Evolutionary conservation across 129 eudicot genomes (phyloP), one percentile per base, ranked within the genome.

Genomic region (Flaveria ramosissima): DNA sequence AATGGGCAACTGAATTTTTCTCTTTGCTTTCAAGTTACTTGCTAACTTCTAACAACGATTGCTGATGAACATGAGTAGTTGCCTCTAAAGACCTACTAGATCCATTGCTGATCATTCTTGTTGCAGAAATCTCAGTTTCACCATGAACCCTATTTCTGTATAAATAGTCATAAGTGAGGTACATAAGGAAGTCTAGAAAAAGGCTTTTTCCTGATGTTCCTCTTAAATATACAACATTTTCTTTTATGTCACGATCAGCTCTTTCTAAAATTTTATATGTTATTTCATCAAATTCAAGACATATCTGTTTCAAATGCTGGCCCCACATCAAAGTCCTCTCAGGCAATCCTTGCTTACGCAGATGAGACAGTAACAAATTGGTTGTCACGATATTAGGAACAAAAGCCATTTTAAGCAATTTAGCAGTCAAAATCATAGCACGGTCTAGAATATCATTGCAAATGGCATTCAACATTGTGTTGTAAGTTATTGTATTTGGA

Each of bases 281-380:
- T 75, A 87, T 78, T 20, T 94, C 96, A 86, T 94, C 93, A 85
- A 87, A 89, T n/a, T 83, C 90, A 73, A 86, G 77, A 65, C 83
- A 27, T 78, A 89, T 88, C 78, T 89, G 82, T 65, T 84, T 85
- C 85, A 94, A 84, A 82, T 85, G 82, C 81, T 91, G 78, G 30
- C 85, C 99, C 99, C 99, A 94, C 89, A 87, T 86, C 78, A 83
- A 70, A 24, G 99, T 80, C 90, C 89, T 91, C 46, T 81, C 84
- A 3, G 97, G 97, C 75, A 86, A 57, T 41, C 99, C 96, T 73
- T 91, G 94, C 84, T 89, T 94, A 69, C 86, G 71, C 53, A 91
- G 79, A 66, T 91, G 95, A 65, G 97, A 89, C 83, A 94, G 60
- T 80, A 93, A 85, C 79, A 84, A 81, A 72, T 91, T 94, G 10